Evolutionary conservation across 257 asterid genomes (phyloP), one percentile per base, ranked within the genome.

Genomic region (Plantago ovata): DNA sequence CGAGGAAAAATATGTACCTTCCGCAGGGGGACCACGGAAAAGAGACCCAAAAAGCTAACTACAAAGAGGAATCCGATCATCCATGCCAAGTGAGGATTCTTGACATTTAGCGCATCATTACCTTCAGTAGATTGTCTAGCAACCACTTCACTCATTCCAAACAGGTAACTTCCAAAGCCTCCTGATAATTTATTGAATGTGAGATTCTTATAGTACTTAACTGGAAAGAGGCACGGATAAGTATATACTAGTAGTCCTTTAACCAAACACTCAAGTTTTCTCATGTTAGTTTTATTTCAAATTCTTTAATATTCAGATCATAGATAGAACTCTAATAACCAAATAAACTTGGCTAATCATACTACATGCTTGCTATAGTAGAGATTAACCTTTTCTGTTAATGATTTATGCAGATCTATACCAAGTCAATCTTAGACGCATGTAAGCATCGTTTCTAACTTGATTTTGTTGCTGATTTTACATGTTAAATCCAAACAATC

Each of bases 41-140:
- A 83, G 65, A 91, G 89, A 38, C 98, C 98, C 63, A 91, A 75
- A 70, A 91, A 91, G 86, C 98, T 91, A 55, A 91, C 98, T 22
- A 91, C 86, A 18, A 91, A 83, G 9, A 91, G 89, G 81, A 91
- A 91, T 3, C 94, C 98, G 13, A 83, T 81, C 84, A 91, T 91
- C 98, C 98, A 91, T 10, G 70, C 13, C 9, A 91, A 76, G n/a
- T 68, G 18, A 2, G 98, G 98, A 68, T 87, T 83, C 85, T 87
- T 91, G 4, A 76, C 39, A 62, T 84, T 78, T 55, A 33, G 68
- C 12, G 72, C 11, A 60, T 64, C 48, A 61, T 77, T 71, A 38
- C 62, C 79, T 71, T 81, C 95, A 3, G 83, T 75, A 13, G 91
- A 68, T 48, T 79, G 94, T 63, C 75, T 84, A 11, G 96, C 95